Base-by-base conservation (phyloP, 768 basidiomycete genomes). In the Hypholoma sublateritium region DNA sequence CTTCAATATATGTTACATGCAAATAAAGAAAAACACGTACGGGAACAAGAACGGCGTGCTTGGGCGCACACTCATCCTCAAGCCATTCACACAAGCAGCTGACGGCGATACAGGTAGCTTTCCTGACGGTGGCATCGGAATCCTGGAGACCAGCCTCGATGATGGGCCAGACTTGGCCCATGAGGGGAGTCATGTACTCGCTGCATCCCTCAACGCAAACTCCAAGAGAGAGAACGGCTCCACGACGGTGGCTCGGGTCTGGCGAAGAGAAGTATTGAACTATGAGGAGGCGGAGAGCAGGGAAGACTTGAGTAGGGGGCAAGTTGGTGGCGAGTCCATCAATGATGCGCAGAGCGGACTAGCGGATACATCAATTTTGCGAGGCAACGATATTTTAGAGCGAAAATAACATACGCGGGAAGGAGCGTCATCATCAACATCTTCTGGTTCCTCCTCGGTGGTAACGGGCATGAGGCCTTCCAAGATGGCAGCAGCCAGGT, bases 11-110 rank as follows among this genome's bases (percentile, higher is more conserved):
- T 5, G n/a, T 36, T 61, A 28, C 49, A n/a, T n/a, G 52, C 9
- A n/a, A 39, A 17, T 17, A 28, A 51, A 5, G 43, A 41, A 56
- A 22, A 28, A 55, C 44, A 77, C 87, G 58, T 65, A 91, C 93
- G 37, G 97, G 96, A 54, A 99, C 82, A 54, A 99, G 86, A 58
- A 87, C 76, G 5, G 77, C 74, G 74, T 99, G 97, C 67, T 88
- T 89, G 48, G 85, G 74, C 25, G 88, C 85, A 67, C 93, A 95
- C 61, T 95, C 93, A 24, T 98, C 96, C 62, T 95, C 93, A 21
- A 98, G 78, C 92, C 94, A 97, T 74, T 99, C 97, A 70, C 95
- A 98, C 51, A 98, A 73, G 74, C 95, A 98, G 66, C 93, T 93
- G 62, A 99, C 89, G 17, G 94, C 93, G 56, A 94, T 85, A 72